phyloP scores from a whole-genome alignment of 306 rosid genomes.

The Cucurbita argyrosperma region DNA sequence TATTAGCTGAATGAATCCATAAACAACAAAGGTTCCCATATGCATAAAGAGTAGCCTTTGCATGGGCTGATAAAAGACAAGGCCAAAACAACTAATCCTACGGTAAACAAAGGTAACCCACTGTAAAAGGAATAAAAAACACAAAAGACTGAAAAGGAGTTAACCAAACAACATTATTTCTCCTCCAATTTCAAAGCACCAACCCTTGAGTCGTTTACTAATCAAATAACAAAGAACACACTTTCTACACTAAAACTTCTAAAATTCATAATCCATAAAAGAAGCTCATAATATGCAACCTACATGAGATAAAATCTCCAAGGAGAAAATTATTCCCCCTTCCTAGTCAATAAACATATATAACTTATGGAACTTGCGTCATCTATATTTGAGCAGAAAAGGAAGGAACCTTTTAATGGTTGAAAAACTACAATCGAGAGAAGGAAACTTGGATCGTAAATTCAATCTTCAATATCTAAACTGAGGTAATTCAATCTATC shows the following conservation, averaged over 20 bases:
- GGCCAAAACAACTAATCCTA: no score
- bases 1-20: no score
- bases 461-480: background rate
- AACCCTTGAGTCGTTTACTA: background rate
- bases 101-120: no score
- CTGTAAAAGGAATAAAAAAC: no score
- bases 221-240: background rate
- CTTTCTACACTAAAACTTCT: background rate
- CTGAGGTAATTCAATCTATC: background rate
- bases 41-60: no score
- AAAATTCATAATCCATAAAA: background rate
- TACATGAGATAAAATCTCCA: background rate
- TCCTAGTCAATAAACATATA: background rate
- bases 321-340: background rate
- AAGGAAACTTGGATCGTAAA: background rate
- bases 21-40: no score
- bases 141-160: no score
- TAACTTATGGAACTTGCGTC: background rate
- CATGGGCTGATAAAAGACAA: no score
- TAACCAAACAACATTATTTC: no score
- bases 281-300: background rate
- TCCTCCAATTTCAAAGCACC: background rate
- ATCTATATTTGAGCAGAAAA: background rate
- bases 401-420: background rate
- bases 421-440: background rate